Evolutionary conservation across 2,329 filamentous ascomycete species (phyloP).

Genomic region (Aspergillus sp.): DNA sequence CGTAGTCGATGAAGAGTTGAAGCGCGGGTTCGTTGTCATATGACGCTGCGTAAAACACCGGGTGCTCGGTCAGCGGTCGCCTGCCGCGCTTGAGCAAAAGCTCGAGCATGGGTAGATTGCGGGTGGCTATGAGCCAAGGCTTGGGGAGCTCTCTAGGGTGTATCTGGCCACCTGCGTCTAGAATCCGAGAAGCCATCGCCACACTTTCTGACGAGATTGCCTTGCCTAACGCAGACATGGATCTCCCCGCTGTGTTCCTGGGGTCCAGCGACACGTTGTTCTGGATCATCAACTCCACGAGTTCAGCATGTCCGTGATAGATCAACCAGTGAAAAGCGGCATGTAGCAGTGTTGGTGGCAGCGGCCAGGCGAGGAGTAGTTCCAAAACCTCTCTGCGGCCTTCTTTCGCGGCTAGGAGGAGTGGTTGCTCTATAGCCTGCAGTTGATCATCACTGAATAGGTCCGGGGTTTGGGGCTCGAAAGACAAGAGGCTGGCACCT

Average conservation of each 20-base stretch:
- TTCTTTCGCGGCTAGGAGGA: slow-evolving; percentile 1
- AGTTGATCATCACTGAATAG: no score
- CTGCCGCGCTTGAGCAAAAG: no score
- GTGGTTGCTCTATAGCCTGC: background rate
- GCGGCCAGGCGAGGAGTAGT: slow-evolving; percentile 1
- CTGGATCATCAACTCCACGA: slow-evolving; percentile 1
- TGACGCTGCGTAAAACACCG: no score
- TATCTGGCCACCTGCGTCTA: no score
- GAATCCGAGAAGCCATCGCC: no score
- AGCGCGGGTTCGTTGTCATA: no score
- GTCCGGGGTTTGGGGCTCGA: background rate
- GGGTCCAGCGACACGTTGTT: background rate
- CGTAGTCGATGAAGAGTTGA: background rate
- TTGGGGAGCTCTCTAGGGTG: no score
- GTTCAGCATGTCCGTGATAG: background rate
- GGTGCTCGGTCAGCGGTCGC: no score
- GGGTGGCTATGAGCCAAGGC: no score
- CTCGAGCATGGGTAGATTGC: no score
- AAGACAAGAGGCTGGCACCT: slow-evolving; percentile 7
- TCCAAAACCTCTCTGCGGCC: background rate
- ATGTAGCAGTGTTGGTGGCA: background rate
- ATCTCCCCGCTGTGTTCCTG: background rate
- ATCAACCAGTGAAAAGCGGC: background rate
- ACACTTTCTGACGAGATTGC: no score
- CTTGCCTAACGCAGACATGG: no score